These are phyloP conservation scores for Trichomonas vaginalis DNA, from an alignment of 208 protist species.

Conservation along the genomic window DNA sequence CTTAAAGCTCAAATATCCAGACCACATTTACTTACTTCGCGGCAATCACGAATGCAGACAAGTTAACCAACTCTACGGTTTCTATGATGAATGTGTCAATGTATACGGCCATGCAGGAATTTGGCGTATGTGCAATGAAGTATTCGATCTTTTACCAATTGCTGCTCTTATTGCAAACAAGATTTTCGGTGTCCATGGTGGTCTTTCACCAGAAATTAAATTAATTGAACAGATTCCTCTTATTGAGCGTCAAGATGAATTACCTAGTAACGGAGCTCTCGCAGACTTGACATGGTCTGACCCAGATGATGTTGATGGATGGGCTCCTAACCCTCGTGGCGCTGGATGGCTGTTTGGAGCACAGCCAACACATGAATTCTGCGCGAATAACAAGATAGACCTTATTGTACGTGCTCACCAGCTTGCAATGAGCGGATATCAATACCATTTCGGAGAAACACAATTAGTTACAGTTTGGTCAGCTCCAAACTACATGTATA, in stretches of 20 bases:
- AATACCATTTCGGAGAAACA: constrained; percentile 57
- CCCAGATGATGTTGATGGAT: constrained; percentile 60
- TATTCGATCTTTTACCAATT: constrained; percentile 64
- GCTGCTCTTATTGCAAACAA: constrained; percentile 42
- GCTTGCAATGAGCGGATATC: constrained; percentile 65
- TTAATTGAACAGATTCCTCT: constrained; percentile 52
- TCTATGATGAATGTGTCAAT: constrained; percentile 63
- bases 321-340: constrained; percentile 57
- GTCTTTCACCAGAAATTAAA: neutral
- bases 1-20: constrained; percentile 47
- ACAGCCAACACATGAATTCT: constrained; percentile 49
- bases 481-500: constrained; percentile 51
- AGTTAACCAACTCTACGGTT: constrained; percentile 73
- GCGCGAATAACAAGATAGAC: constrained; percentile 40
- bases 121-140: constrained; percentile 59
- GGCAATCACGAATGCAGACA: constrained; percentile 75
- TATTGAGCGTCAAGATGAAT: constrained; percentile 57
- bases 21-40: constrained; percentile 62
- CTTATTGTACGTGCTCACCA: constrained; percentile 65
- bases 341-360: constrained; percentile 66
- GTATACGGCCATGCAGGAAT: constrained; percentile 65
- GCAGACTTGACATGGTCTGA: constrained; percentile 70
- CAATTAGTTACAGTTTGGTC: constrained; percentile 69
- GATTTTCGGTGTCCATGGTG: neutral
- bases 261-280: constrained; percentile 63